phyloP scores from a whole-genome alignment of 192 early-diverging fungal species.

The Linnemannia zychae region DNA sequence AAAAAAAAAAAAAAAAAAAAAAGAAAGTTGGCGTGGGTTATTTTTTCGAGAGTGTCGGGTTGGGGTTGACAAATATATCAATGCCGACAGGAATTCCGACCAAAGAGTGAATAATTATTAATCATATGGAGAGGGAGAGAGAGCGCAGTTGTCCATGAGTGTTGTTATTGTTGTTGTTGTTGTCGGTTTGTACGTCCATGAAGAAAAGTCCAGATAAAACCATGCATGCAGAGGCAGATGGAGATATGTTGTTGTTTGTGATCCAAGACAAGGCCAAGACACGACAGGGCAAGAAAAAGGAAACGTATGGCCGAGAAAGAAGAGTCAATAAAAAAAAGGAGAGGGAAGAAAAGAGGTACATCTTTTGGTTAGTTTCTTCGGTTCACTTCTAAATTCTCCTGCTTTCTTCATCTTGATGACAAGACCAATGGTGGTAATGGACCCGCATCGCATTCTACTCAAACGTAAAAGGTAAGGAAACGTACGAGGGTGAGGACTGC shows the following conservation, averaged over 20 bases:
- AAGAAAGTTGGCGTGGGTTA: neutral
- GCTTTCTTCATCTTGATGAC: neutral
- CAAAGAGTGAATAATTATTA: neutral
- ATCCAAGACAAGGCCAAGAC: constrained; percentile 1
- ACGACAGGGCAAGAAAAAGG: neutral
- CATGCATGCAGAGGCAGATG: neutral
- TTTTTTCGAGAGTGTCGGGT: constrained; percentile 13
- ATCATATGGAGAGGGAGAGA: constrained; percentile 1
- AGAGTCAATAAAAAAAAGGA: neutral
- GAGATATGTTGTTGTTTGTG: neutral
- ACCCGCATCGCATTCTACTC: neutral
- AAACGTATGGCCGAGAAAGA: neutral
- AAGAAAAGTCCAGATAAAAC: neutral
- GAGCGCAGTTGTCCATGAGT: constrained; percentile 25
- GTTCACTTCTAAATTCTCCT: neutral
- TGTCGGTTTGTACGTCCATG: neutral
- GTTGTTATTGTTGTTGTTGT: neutral
- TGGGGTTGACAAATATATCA: constrained; percentile 33
- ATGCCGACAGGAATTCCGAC: constrained; percentile 21
- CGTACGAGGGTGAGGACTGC: constrained; percentile 67
- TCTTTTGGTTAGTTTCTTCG: neutral
- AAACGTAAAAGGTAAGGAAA: neutral
- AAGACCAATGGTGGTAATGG: neutral
- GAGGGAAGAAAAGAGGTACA: neutral
- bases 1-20: neutral